Percentiles rank a stretch among this genome's conserved stretches.
phyloP scores from a whole-genome alignment of 805 yeast species.

The Pichia manshurica region DNA sequence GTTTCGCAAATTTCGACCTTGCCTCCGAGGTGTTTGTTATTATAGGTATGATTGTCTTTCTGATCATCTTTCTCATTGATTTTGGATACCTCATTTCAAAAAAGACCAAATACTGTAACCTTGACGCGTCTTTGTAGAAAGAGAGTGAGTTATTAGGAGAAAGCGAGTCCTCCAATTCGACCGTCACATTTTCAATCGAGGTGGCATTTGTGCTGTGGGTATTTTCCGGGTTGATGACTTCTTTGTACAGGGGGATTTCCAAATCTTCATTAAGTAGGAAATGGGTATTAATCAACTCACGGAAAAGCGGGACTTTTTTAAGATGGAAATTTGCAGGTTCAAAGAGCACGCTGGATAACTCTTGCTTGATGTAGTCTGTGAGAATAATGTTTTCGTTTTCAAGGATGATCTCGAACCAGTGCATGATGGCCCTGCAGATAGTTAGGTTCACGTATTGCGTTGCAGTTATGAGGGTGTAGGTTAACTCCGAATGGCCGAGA shows the following conservation, averaged over 20 bases:
- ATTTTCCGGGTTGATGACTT: background rate
- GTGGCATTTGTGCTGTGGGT: background rate
- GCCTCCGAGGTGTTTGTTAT: conserved; percentile 44
- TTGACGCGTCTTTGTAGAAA: conserved; percentile 28
- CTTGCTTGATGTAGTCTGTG: conserved; percentile 35
- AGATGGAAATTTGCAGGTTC: conserved; percentile 23
- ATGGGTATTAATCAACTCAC: conserved; percentile 12
- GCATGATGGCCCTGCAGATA: conserved; percentile 39
- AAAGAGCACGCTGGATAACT: conserved; percentile 42
- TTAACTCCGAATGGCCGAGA: conserved; percentile 11
- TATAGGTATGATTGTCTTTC: conserved; percentile 47
- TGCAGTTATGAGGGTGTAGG: conserved; percentile 47
- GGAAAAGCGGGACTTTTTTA: background rate
- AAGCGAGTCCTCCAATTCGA: background rate
- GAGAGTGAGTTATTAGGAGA: background rate
- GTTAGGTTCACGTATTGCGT: conserved; percentile 47
- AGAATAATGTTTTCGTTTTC: conserved; percentile 34
- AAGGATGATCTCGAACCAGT: conserved; percentile 45
- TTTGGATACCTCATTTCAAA: conserved; percentile 59
- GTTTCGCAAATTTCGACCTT: conserved; percentile 46
- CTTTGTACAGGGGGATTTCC: conserved; percentile 1
- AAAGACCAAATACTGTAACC: conserved; percentile 53
- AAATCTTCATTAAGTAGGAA: background rate
- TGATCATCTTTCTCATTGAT: conserved; percentile 41
- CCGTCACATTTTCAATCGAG: background rate